A percentile compares a stretch with the other conserved stretches of the same genome.
Conservation (phyloP, 2,329 filamentous ascomycete species). For the Monosporascus sp. region DNA sequence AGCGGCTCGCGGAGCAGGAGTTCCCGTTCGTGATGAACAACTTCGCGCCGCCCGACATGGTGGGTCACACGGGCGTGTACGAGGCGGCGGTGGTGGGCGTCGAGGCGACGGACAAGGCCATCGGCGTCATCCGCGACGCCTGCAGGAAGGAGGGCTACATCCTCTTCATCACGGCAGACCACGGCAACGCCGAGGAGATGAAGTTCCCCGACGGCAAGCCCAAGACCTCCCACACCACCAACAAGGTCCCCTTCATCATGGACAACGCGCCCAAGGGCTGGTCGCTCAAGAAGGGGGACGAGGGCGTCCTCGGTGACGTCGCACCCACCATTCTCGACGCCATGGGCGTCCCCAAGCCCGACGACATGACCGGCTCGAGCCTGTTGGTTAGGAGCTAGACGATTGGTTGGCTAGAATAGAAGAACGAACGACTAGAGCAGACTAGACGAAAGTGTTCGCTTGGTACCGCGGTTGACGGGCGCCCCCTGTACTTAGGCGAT, state of each 20-base stretch:
- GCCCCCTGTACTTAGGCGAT: neutral
- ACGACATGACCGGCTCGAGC: constrained; percentile 86
- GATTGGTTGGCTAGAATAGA: neutral
- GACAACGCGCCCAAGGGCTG: constrained; percentile 89
- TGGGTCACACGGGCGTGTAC: constrained; percentile 96
- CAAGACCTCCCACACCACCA: constrained; percentile 96
- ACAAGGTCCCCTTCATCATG: constrained; percentile 98
- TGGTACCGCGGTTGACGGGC: neutral
- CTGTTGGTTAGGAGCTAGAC: constrained; percentile 68
- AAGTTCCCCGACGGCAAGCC: constrained; percentile 91
- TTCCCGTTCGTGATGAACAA: constrained; percentile 99
- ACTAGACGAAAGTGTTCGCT: no score
- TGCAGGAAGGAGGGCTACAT: constrained; percentile 93
- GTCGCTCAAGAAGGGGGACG: constrained; percentile 70
- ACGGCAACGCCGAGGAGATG: constrained; percentile 99
- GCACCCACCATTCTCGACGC: constrained; percentile 86
- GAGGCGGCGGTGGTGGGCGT: constrained; percentile 84
- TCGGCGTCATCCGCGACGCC: constrained; percentile 84
- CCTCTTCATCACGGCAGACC: constrained; percentile 92
- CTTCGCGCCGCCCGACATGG: constrained; percentile 99
- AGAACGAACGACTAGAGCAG: no score
- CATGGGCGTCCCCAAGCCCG: constrained; percentile 87
- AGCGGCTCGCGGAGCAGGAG: constrained; percentile 76
- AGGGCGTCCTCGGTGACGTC: constrained; percentile 92
- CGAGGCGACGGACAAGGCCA: constrained; percentile 85